A percentile compares a stretch with the other conserved stretches of the same genome.
phyloP scores from a whole-genome alignment of 2,329 filamentous ascomycete genomes.

The Claviceps maximensis region DNA sequence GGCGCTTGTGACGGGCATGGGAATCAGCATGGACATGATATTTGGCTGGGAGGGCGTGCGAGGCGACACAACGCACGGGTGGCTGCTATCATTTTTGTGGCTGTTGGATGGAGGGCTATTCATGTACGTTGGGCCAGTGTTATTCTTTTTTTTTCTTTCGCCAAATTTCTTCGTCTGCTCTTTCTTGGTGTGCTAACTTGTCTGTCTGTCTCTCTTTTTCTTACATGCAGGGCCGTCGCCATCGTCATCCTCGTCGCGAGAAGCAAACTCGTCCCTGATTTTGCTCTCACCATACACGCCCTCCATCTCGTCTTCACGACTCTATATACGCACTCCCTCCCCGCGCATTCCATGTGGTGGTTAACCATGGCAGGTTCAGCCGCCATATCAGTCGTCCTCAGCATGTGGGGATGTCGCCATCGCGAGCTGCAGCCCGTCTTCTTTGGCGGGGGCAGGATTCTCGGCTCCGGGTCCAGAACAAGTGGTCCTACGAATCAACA shows the following conservation, averaged over 20 bases:
- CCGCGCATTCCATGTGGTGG: constrained; percentile 82
- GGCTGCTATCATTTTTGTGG: constrained; percentile 46
- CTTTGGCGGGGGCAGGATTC: constrained; percentile 52
- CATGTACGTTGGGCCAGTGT: constrained; percentile 25
- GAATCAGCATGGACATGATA: constrained; percentile 39
- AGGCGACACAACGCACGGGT: constrained; percentile 49
- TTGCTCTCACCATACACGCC: constrained; percentile 77
- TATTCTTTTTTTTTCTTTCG: neutral
- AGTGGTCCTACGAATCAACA: constrained; percentile 10
- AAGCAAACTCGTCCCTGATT: constrained; percentile 90
- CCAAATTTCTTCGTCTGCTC: neutral
- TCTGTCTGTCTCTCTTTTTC: neutral
- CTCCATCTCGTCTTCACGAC: constrained; percentile 67
- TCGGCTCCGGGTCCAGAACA: constrained; percentile 14
- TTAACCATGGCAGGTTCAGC: constrained; percentile 36
- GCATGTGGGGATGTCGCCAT: constrained; percentile 85
- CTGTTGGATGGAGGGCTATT: constrained; percentile 40
- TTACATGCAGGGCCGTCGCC: constrained; percentile 59
- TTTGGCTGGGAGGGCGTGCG: constrained; percentile 46
- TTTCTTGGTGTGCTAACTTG: neutral
- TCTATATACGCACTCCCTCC: constrained; percentile 65
- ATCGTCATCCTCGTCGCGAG: constrained; percentile 74
- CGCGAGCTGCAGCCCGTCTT: constrained; percentile 78
- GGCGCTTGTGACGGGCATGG: constrained; percentile 41
- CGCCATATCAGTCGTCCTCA: constrained; percentile 41